Evolutionary conservation across 176 grass and related monocot species (phyloP).

Genomic region (Elymus sibiricus): DNA sequence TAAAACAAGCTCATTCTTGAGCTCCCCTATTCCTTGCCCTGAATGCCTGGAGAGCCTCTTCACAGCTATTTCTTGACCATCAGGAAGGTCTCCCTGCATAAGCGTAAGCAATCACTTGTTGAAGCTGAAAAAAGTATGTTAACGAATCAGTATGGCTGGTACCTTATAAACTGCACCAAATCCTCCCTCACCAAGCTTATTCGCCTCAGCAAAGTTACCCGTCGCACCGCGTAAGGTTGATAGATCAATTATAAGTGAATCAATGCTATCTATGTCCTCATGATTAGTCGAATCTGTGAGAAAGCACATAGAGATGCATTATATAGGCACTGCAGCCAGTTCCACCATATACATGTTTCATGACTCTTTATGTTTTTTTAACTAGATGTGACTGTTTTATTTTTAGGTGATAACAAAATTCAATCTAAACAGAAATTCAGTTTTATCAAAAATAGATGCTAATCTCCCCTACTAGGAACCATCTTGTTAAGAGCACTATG

Average conservation of each 20-base stretch:
- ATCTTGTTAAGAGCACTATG: background rate
- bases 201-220: conserved; percentile 49
- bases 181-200: conserved; percentile 73
- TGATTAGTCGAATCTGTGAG: conserved; percentile 37
- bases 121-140: background rate
- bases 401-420: background rate
- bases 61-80: conserved; percentile 10
- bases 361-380: background rate
- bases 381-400: background rate
- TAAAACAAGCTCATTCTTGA: conserved; percentile 22
- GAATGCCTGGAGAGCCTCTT: conserved; percentile 13
- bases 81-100: conserved; percentile 13
- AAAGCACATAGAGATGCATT: background rate
- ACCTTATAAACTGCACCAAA: conserved; percentile 88
- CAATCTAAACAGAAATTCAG: background rate
- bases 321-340: background rate
- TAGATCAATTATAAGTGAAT: conserved; percentile 57
- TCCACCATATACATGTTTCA: background rate
- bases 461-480: background rate
- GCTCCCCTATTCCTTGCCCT: conserved; percentile 7
- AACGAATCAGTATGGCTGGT: background rate
- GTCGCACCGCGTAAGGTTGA: conserved; percentile 54
- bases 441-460: background rate
- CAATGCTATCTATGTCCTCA: conserved; percentile 26
- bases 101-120: background rate